Percentiles rank a stretch among this genome's conserved stretches.
phyloP scores from a whole-genome alignment of 192 early-diverging fungal species.

The Umbelopsis sp. region DNA sequence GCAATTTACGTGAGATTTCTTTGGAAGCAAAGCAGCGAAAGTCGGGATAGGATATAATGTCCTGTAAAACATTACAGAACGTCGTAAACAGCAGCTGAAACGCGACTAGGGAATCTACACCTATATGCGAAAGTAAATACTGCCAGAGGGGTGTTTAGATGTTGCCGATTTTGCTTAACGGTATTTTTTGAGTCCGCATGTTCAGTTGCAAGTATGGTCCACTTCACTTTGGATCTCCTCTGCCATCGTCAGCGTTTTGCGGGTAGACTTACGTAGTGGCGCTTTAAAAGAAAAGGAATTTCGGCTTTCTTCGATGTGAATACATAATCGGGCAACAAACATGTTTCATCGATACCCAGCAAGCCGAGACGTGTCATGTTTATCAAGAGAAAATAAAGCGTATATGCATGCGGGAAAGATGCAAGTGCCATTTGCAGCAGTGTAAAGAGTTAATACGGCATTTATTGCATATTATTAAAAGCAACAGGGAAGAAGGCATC shows the following conservation, averaged over 20 bases:
- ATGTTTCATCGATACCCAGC: not conserved
- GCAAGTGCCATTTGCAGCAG: not conserved
- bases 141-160: not conserved
- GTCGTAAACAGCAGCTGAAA: not conserved
- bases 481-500: not conserved
- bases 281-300: not conserved
- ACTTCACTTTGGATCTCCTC: not conserved
- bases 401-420: not conserved
- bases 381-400: not conserved
- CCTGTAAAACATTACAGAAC: not conserved
- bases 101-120: not conserved
- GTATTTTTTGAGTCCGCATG: not conserved
- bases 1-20: not conserved
- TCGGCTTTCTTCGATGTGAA: not conserved
- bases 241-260: not conserved
- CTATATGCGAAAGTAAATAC: not conserved
- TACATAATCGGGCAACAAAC: not conserved
- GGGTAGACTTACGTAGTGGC: not conserved
- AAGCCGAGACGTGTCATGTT: not conserved
- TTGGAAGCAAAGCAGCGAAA: conserved; percentile 3
- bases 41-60: not conserved
- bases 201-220: not conserved
- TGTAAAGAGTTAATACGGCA: not conserved
- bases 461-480: not conserved
- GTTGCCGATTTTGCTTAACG: not conserved